phyloP scores from a whole-genome alignment of 1,284 basidiomycete genomes.

The Leucoagaricus sp. region DNA sequence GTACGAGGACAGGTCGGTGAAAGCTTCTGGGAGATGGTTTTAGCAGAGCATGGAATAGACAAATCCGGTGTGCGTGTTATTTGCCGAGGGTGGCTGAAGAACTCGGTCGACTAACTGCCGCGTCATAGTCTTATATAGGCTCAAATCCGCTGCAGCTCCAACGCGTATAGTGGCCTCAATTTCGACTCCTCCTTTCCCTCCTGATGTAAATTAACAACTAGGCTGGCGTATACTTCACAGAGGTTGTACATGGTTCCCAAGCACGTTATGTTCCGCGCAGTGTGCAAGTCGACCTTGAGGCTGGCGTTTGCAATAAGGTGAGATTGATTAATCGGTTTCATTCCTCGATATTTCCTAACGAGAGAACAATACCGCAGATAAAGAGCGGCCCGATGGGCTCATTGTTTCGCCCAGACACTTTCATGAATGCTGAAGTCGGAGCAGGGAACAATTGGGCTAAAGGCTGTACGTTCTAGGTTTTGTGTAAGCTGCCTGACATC shows the following conservation, averaged over 20 bases:
- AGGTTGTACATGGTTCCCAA: slow-evolving; percentile 46
- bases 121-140: slow-evolving; percentile 40
- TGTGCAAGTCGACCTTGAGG: slow-evolving; percentile 89
- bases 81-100: slow-evolving; percentile 6
- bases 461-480: slow-evolving; percentile 61
- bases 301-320: slow-evolving; percentile 85
- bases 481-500: neutral
- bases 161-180: slow-evolving; percentile 31
- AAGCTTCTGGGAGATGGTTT: slow-evolving; percentile 75
- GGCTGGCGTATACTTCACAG: slow-evolving; percentile 76
- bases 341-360: neutral
- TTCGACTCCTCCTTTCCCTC: neutral
- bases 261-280: slow-evolving; percentile 92
- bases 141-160: slow-evolving; percentile 44
- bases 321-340: slow-evolving; percentile 23
- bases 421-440: slow-evolving; percentile 69
- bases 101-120: slow-evolving; percentile 10
- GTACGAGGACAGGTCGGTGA: slow-evolving; percentile 72
- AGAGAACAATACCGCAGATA: slow-evolving; percentile 41
- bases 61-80: slow-evolving; percentile 54
- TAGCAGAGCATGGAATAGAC: slow-evolving; percentile 81
- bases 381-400: slow-evolving; percentile 68
- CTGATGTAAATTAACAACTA: slow-evolving; percentile 27
- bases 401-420: slow-evolving; percentile 91
- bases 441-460: slow-evolving; percentile 96